These are phyloP conservation scores for Melanogaster broomeanus DNA, from an alignment of 768 basidiomycete genomes.

Conservation along the genomic window DNA sequence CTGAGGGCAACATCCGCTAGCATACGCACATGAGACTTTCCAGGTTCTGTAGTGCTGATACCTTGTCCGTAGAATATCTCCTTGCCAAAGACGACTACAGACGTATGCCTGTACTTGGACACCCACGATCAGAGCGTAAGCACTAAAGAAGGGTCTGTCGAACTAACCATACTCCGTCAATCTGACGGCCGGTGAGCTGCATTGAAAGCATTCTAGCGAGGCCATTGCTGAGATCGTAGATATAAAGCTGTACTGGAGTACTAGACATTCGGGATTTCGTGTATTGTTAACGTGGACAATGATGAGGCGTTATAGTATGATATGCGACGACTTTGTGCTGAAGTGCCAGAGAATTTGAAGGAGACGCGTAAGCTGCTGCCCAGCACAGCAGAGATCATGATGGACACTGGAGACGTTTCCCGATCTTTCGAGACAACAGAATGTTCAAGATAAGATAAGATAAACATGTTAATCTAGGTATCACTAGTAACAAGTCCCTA, in stretches of 20 bases:
- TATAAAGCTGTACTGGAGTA: constrained; percentile 73
- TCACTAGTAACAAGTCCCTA: not conserved
- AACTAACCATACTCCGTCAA: constrained; percentile 89
- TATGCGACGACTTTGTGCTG: too few species aligned
- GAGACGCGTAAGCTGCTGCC: not conserved
- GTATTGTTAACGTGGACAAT: not conserved
- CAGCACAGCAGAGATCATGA: not conserved
- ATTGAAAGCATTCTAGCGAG: constrained; percentile 77
- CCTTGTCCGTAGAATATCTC: constrained; percentile 94
- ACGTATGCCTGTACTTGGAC: constrained; percentile 74
- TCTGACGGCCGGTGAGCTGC: constrained; percentile 84
- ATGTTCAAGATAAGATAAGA: constrained; percentile 24
- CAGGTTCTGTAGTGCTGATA: constrained; percentile 69
- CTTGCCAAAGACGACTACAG: constrained; percentile 81
- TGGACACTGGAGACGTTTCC: constrained; percentile 13
- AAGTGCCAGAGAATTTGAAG: not conserved
- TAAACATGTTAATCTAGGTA: not conserved
- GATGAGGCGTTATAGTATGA: not conserved
- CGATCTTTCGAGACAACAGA: constrained; percentile 3
- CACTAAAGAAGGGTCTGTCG: not conserved
- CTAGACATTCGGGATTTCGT: constrained; percentile 14
- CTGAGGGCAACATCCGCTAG: not conserved
- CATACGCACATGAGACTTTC: constrained; percentile 74
- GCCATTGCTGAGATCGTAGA: constrained; percentile 91
- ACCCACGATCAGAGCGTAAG: constrained; percentile 10